Base-by-base conservation (phyloP, 2,329 filamentous ascomycete genomes). In the Ophiocordyceps robertsii region DNA sequence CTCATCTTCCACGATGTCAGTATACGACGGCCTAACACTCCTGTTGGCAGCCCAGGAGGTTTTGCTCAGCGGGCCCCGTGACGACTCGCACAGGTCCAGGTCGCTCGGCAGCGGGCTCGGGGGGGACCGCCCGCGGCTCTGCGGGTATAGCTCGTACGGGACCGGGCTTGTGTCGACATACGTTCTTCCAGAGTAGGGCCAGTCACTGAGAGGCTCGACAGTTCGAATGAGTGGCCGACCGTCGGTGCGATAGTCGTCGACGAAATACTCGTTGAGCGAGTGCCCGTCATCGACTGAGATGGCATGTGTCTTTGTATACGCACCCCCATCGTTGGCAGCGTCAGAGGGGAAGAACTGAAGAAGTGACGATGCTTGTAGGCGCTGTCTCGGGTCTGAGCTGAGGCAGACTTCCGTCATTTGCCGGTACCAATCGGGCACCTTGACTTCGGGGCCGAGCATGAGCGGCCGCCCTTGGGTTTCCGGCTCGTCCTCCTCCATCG, bases 401-500 rank as follows among this genome's bases (percentile, higher is more conserved):
- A 96, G 68, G 57, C 90, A 96, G 14, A 78, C 78, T 42, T 80
- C 73, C 32, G 94, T 79, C 39, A 95, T 70, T 14, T 75, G 69
- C 46, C 78, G 76, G 60, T 85, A 96, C 72, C 89, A 96, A 12
- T 71, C 67, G 0, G 92, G 92, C 9, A 93, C 72, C 24, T 80
- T 69, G 11, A 72, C 59, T 40, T 77, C 73, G 6, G 77, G 56
- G 5, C 69, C 64, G 10, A 82, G 63, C 19, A 65, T 66, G 46
- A 95, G 63, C 0, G 89, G 89, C 17, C 85, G 75, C 36, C 73
- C 74, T 46, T 84, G 80, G 17, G 76, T 72, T 58, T 96, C 92
- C 1, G 92, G 92, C 54, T 96, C 90, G 54, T 96, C 90, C 43
- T 89, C 77, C 50, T 90, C 77, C 56, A 82, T 83, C 2, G 87